Conservation (phyloP, 1,284 basidiomycete genomes). For the Prillingera fragicola region DNA sequence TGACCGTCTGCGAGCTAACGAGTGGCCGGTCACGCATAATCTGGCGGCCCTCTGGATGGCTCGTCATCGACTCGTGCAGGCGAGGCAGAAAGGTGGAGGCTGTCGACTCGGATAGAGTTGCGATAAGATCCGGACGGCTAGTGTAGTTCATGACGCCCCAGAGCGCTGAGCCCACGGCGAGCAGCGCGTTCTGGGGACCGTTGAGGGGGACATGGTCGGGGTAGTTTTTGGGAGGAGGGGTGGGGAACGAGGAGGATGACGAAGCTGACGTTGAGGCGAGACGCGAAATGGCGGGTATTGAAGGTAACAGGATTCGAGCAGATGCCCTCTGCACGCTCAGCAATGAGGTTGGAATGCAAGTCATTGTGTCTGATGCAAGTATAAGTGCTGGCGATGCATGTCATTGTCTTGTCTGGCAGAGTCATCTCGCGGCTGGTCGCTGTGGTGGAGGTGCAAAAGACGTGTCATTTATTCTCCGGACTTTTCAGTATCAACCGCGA, state of each 20-base stretch:
- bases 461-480: too few relatives aligned
- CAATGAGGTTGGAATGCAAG: too few relatives aligned
- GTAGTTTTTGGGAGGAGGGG: constrained; percentile 42
- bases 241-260: background rate
- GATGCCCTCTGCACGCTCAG: too few relatives aligned
- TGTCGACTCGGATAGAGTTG: constrained; percentile 83
- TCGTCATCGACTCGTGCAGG: constrained; percentile 73
- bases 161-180: constrained; percentile 79
- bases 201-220: constrained; percentile 77
- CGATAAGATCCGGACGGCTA: constrained; percentile 71
- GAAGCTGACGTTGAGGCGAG: background rate
- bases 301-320: too few relatives aligned
- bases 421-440: too few relatives aligned
- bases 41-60: constrained; percentile 69
- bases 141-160: constrained; percentile 77
- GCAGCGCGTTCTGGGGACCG: constrained; percentile 72
- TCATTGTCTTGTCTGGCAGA: too few relatives aligned
- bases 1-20: constrained; percentile 70
- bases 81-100: constrained; percentile 73
- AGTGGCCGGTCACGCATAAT: constrained; percentile 79
- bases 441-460: too few relatives aligned
- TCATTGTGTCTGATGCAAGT: too few relatives aligned
- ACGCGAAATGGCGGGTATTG: too few relatives aligned
- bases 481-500: too few relatives aligned
- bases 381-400: too few relatives aligned